Evolutionary conservation across 2,329 filamentous ascomycete species (phyloP).

Genomic region (Rhinocladiella similis): DNA sequence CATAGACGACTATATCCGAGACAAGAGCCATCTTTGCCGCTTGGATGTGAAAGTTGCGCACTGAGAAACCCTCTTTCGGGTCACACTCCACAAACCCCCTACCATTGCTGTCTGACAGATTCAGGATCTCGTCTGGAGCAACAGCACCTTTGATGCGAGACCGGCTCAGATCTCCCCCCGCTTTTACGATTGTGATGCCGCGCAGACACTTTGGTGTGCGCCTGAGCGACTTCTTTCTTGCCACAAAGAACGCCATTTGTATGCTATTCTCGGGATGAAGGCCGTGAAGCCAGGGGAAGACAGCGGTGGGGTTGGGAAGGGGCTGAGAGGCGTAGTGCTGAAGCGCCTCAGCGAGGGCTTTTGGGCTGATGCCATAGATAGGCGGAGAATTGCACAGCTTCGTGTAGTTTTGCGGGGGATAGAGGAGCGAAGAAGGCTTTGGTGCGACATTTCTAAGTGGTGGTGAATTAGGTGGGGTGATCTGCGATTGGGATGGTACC

Average conservation of each 20-base stretch:
- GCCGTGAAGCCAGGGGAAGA: slow-evolving; percentile 97
- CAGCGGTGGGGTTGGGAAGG: slow-evolving; percentile 76
- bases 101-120: slow-evolving; percentile 46
- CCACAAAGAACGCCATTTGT: slow-evolving; percentile 85
- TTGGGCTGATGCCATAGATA: slow-evolving; percentile 72
- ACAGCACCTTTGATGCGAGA: slow-evolving; percentile 86
- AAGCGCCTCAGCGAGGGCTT: slow-evolving; percentile 69
- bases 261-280: slow-evolving; percentile 85
- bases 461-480: slow-evolving; percentile 67
- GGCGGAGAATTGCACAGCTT: slow-evolving; percentile 57
- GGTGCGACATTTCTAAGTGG: slow-evolving; percentile 56
- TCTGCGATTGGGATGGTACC: slow-evolving; percentile 42
- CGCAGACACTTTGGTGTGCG: slow-evolving; percentile 75
- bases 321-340: slow-evolving; percentile 76
- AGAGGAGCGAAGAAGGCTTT: slow-evolving; percentile 68
- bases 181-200: slow-evolving; percentile 82
- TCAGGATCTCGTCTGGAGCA: slow-evolving; percentile 75
- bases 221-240: slow-evolving; percentile 69
- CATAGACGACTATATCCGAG: slow-evolving; percentile 92
- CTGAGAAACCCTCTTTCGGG: slow-evolving; percentile 86
- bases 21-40: slow-evolving; percentile 81
- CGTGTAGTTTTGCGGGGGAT: slow-evolving; percentile 68
- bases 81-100: slow-evolving; percentile 78
- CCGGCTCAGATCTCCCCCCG: slow-evolving; percentile 72
- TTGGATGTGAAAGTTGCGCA: slow-evolving; percentile 97